Evolutionary conservation across 495 filamentous ascomycete species (phyloP), one percentile per base, ranked within the genome.

Genomic region (Lasiosphaeriaceae sp.): DNA sequence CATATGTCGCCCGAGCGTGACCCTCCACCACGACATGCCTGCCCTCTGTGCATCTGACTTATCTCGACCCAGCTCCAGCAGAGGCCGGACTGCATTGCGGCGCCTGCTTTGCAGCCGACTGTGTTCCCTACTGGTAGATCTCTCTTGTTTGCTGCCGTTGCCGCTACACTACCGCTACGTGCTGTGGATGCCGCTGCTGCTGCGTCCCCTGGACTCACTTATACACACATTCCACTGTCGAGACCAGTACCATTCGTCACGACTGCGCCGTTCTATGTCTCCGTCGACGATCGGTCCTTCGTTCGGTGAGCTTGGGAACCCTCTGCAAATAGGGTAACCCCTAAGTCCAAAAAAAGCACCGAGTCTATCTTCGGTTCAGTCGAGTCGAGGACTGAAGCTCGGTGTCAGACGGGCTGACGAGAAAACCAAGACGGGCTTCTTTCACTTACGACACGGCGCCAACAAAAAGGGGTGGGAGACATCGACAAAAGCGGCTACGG

Each of bases 91-190:
- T 68, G 63, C 69, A 60, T 68, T 62, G 59, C 65, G 61, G 69
- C 63, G 65, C 62, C 65, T 57, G 63, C 52, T 62, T 59, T 70
- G 69, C 67, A 68, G 63, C 57, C 47, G 37, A 65, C 57, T 60
- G 61, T 56, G 34, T 21, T 57, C 49, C 50, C 55, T 53, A 64
- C 62, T 69, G 61, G 66, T 57, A 65, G 60, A 62, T 61, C 58
- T 61, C 53, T 47, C 47, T 62, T 69, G 68, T 67, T 69, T 71
- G 68, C 61, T 63, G 46, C 57, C 44, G 56, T 39, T 54, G 39
- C 39, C 29, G 26, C 43, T 43, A n/a, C 39, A 17, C 39, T 43
- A 11, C 39, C 16, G 46, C 59, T 54, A 31, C 37, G 23, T 59
- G 57, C 52, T 45, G 39, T 43, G 37, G n/a, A 53, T 20, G 58